A percentile compares a stretch with the other conserved stretches of the same genome.
phyloP scores from a whole-genome alignment of 106 monocot species.

The Agapanthus africanus region DNA sequence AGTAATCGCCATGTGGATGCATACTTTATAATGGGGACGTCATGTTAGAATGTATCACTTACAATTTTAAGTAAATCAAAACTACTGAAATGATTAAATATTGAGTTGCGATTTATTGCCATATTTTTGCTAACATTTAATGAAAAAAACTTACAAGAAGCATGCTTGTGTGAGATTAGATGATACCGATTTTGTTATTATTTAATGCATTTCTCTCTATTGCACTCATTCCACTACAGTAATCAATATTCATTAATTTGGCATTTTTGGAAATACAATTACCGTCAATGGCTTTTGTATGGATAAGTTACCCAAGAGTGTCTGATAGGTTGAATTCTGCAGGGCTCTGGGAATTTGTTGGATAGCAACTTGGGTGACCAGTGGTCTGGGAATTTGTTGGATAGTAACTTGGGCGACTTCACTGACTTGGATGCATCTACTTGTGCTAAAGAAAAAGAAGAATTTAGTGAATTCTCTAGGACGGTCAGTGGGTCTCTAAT shows the following conservation, averaged over 20 bases:
- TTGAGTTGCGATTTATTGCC: too few relatives aligned
- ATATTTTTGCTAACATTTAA: too few relatives aligned
- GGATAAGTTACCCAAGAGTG: not conserved
- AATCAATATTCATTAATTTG: too few relatives aligned
- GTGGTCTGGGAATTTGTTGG: too few relatives aligned
- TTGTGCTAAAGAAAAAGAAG: not conserved
- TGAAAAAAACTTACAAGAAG: too few relatives aligned
- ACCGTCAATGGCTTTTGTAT: not conserved
- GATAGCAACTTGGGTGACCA: too few relatives aligned
- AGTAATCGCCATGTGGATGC: too few relatives aligned
- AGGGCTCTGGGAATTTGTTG: not conserved
- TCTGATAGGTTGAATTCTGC: not conserved
- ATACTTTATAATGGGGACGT: too few relatives aligned
- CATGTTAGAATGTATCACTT: too few relatives aligned
- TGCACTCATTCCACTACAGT: not conserved
- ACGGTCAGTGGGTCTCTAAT: not conserved
- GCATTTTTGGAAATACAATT: not conserved
- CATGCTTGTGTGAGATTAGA: too few relatives aligned
- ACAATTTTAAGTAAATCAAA: too few relatives aligned
- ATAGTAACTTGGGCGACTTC: not conserved
- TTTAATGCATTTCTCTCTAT: not conserved
- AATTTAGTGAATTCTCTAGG: not conserved
- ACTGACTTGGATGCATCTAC: not conserved
- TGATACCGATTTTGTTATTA: not conserved
- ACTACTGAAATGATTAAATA: too few relatives aligned